These are phyloP conservation scores for Forsythia viridissima DNA, from an alignment of 257 asterid species.

Conservation along the genomic window DNA sequence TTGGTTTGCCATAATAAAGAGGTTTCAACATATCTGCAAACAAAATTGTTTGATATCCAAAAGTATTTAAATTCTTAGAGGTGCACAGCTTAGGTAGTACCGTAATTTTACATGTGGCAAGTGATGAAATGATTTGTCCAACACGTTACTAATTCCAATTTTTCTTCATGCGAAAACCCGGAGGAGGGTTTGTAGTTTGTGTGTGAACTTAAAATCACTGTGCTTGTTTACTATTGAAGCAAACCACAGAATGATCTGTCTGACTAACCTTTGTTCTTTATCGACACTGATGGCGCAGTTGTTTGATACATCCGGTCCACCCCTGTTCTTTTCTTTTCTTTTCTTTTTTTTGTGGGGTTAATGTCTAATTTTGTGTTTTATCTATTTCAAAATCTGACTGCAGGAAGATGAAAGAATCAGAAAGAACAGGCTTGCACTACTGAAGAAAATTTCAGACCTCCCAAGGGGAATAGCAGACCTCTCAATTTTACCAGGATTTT, in stretches of 20 bases:
- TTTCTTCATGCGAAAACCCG: too few species aligned
- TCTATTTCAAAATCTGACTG: constrained; percentile 4
- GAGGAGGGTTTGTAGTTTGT: background rate
- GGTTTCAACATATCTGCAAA: background rate
- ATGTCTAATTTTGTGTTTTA: background rate
- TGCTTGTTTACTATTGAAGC: background rate
- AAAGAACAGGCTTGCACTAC: constrained; percentile 83
- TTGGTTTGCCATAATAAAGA: background rate
- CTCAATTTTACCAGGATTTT: constrained; percentile 67
- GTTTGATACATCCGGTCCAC: background rate
- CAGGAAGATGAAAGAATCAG: constrained; percentile 90
- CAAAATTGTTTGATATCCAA: too few species aligned
- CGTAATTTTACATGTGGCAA: too few species aligned
- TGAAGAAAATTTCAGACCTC: constrained; percentile 68
- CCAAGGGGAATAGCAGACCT: constrained; percentile 94
- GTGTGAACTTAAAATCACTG: background rate
- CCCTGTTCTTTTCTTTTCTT: background rate
- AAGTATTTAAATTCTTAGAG: too few species aligned
- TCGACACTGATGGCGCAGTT: background rate
- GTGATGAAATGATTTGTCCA: too few species aligned
- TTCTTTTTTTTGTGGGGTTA: background rate
- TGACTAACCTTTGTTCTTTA: background rate
- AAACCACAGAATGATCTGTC: background rate
- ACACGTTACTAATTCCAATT: too few species aligned
- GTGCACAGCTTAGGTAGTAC: too few species aligned